Conservation (phyloP, 2,329 filamentous ascomycete species). For the Aspergillus uvarum region DNA sequence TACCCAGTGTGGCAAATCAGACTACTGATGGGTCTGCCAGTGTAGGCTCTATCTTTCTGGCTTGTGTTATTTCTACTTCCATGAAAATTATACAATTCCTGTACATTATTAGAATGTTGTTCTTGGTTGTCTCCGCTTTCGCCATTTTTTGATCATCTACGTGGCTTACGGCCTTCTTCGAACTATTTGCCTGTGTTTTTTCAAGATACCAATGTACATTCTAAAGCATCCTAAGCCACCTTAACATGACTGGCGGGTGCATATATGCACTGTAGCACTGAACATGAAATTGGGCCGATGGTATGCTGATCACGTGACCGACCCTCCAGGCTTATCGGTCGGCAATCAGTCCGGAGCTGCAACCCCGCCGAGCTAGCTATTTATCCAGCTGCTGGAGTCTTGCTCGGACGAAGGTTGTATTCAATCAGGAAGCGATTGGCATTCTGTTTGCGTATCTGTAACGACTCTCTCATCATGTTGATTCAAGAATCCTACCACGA, state of each 20-base stretch:
- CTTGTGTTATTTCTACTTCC: neutral
- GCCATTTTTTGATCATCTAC: conserved; percentile 1
- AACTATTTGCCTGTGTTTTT: neutral
- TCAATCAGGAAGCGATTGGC: neutral
- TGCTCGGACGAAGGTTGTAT: neutral
- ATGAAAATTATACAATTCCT: conserved; percentile 20
- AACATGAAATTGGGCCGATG: too few species aligned
- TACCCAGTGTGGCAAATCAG: neutral
- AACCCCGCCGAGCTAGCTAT: neutral
- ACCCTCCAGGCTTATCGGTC: conserved; percentile 1
- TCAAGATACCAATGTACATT: neutral
- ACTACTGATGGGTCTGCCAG: neutral
- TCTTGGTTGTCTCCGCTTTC: conserved; percentile 1
- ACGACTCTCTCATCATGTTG: conserved; percentile 29
- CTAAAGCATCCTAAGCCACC: neutral
- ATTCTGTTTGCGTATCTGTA: neutral
- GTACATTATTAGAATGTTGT: conserved; percentile 27
- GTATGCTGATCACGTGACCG: neutral
- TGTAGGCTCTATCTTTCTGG: neutral
- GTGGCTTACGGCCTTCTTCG: neutral
- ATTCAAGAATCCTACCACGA: conserved; percentile 38
- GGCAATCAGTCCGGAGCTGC: neutral
- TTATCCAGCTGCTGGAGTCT: neutral
- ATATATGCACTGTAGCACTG: too few species aligned
- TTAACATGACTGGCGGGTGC: neutral